Base-by-base conservation (phyloP, 2,329 filamentous ascomycete species). In the Hypoxylon sp. region DNA sequence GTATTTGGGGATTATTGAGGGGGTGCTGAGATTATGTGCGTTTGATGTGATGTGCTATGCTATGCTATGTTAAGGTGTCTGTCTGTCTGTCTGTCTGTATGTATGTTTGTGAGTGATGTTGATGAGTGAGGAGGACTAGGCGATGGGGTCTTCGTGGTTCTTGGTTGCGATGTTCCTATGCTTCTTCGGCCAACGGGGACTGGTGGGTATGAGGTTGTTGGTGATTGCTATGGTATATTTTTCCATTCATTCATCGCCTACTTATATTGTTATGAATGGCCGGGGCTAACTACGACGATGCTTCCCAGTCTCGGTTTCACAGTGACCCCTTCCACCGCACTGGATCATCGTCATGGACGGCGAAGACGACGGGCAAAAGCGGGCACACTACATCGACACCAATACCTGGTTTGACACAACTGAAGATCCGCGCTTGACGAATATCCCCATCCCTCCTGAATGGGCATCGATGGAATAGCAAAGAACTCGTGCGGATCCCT, bases 111-210 rank as follows among this genome's bases (percentile, higher is more conserved):
- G n/a, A 17, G 9, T 9, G 5, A 25, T 12, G 11, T 20, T 40
- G 12, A 36, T 19, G 17, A 37, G 26, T 20, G 32, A 5, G 25
- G 12, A 42, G 7, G 25, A 34, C 8, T 43, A 62, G 62, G 51
- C 4, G 62, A 63, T 15, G 27, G 59, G 20, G 35, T 59, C 5
- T 60, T 58, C 19, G 37, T 59, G 4, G 35, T 63, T 7, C 55
- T 51, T 4, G 59, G 57, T 8, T 57, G 49, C 12, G 20, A 56
- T 13, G 13, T 45, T 9, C 59, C 55, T 5, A 42, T 64, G 45
- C 25, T 57, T 38, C 30, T 62, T 2, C 37, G 49, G 11, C 55
- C 40, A 11, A 50, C 19, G 0, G 7, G 21, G 1, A 23, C 15
- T 13, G 49, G 51, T 8, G 31, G 46, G 15, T 59, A 62, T 19